Evolutionary conservation across 345 rosid species (phyloP).

Genomic region (Toxicodendron radicans): DNA sequence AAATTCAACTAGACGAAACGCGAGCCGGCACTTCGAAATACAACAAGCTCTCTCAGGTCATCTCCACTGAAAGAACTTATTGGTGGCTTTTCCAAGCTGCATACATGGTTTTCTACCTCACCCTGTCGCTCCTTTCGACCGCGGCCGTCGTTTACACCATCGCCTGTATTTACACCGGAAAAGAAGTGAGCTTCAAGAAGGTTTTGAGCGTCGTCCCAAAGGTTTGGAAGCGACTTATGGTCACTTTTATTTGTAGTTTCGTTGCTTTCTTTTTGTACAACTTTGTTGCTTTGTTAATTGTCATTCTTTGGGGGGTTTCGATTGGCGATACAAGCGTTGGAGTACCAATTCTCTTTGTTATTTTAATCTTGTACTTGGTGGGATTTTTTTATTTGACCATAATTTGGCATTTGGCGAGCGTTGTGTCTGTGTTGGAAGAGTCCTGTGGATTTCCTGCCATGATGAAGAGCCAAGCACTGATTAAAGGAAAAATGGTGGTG

Average conservation of each 20-base stretch:
- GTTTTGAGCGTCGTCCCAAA: constrained; percentile 49
- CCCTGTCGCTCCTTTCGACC: constrained; percentile 50
- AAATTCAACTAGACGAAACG: constrained; percentile 26
- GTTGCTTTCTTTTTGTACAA: constrained; percentile 25
- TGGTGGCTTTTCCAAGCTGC: constrained; percentile 30
- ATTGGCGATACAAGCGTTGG: neutral
- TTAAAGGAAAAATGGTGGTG: constrained; percentile 43
- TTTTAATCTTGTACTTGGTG: constrained; percentile 2
- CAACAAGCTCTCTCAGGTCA: constrained; percentile 27
- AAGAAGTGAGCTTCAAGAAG: constrained; percentile 35
- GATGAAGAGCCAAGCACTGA: constrained; percentile 37
- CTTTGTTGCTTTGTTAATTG: neutral
- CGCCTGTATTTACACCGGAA: constrained; percentile 43
- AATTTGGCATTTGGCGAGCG: constrained; percentile 54
- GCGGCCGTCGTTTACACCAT: constrained; percentile 57
- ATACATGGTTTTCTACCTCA: constrained; percentile 34
- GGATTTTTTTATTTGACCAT: constrained; percentile 41
- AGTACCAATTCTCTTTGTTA: neutral
- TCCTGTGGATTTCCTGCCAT: constrained; percentile 37
- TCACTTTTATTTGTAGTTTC: constrained; percentile 43
- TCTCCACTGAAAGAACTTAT: constrained; percentile 29
- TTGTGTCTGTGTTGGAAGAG: constrained; percentile 55
- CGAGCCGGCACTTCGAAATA: constrained; percentile 19
- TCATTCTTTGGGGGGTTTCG: neutral
- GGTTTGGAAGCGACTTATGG: constrained; percentile 54